A percentile compares a stretch with the other conserved stretches of the same genome.
Evolutionary conservation across 139 green algal species (phyloP).

Genomic region (Chlorella sorokiniana): DNA sequence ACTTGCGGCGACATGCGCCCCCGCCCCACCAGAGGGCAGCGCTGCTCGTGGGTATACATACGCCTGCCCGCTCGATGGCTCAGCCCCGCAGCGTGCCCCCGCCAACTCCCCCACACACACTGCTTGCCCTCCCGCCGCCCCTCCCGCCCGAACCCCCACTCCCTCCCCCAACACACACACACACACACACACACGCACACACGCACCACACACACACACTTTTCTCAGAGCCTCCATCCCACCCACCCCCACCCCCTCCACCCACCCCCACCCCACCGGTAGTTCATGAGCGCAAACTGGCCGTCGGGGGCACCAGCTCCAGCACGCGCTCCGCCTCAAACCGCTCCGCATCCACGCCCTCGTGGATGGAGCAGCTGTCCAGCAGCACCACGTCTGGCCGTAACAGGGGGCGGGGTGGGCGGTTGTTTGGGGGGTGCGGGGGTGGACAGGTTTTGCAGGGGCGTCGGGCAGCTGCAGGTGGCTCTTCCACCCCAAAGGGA

Average conservation of each 20-base stretch:
- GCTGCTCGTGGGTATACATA: too few species aligned
- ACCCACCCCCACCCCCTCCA: conserved; percentile 87
- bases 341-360: conserved; percentile 67
- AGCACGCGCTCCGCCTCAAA: conserved; percentile 95
- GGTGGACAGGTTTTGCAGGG: too few species aligned
- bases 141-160: neutral
- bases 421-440: too few species aligned
- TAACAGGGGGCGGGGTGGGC: too few species aligned
- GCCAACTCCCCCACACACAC: too few species aligned
- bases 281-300: conserved; percentile 96
- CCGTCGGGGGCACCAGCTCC: conserved; percentile 82
- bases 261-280: conserved; percentile 67
- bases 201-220: neutral
- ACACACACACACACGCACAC: neutral
- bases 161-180: neutral
- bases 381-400: conserved; percentile 39
- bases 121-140: neutral
- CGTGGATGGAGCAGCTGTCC: conserved; percentile 78
- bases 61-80: too few species aligned
- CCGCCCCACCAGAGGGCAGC: too few species aligned
- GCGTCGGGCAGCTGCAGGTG: too few species aligned
- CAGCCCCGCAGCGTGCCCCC: too few species aligned
- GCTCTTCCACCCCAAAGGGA: neutral
- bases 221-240: too few species aligned
- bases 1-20: too few species aligned